Base-by-base conservation (phyloP, 2,329 filamentous ascomycete genomes). In the Sodiomyces alkalinus region DNA sequence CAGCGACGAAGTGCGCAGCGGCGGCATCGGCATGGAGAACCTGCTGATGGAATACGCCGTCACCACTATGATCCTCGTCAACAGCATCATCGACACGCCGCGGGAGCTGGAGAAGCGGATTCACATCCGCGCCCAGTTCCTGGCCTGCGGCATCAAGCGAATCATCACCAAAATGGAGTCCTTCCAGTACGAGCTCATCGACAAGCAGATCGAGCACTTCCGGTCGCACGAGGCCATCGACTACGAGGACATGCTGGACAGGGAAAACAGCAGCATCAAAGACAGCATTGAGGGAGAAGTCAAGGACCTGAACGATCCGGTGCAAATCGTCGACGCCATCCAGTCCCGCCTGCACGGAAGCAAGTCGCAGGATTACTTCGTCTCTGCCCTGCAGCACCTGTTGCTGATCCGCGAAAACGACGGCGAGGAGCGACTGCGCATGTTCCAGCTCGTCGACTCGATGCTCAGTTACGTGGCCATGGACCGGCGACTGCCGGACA, bases 401-500 rank as follows among this genome's bases (percentile, higher is more conserved):
- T 66, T 98, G 41, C 68, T 98, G 24, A 92, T 96, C 39, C 73
- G 85, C 32, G 80, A 93, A 46, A 90, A 85, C 39, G 83, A 92
- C 42, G 79, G 80, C 27, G 90, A 96, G 48, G 90, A 98, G 53
- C 74, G 85, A 10, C 57, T 94, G 36, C 76, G 83, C 27, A 90
- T 94, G 78, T 98, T 96, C 56, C 90, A 96, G 59, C 71, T 98
- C 17, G 86, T 96, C 17, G 90, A 98, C 54, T 78, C 82, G n/a
- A 96, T 96, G 85, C 73, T 98, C 39, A 93, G 85, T 53, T 96
- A 96, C 53, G 87, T 98, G 37, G 87, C 87, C 43, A 98, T 98
- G 87, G 90, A 98, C 53, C 73, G 90, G 46, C 71, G 90, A 38
- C 56, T 96, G 39, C 90, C 90, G 21, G 87, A 98, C 53, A 87